Evolutionary conservation across 2,329 filamentous ascomycete genomes (phyloP).

Genomic region (Penicillium carneum): DNA sequence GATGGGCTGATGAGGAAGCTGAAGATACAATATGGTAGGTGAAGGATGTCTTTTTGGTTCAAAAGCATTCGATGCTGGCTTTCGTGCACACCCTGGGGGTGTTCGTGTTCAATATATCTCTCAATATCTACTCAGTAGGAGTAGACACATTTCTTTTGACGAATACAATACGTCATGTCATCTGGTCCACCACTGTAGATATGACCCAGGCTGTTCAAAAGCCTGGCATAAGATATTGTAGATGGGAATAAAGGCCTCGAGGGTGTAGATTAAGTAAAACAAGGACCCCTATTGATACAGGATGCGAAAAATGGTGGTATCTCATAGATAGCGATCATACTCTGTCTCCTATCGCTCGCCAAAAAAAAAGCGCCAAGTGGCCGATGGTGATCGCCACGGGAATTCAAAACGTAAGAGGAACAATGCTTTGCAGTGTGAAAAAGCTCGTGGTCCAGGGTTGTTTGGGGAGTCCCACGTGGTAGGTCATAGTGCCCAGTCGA

Average conservation of each 20-base stretch:
- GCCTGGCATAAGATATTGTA: no score
- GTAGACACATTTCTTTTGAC: background rate
- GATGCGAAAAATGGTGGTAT: constrained; percentile 36
- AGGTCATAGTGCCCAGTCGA: background rate
- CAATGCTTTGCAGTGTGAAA: background rate
- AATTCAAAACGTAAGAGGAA: constrained; percentile 22
- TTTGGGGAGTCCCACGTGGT: background rate
- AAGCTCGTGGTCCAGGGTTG: background rate
- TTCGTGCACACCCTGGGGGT: background rate
- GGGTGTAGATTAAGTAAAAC: constrained; percentile 31
- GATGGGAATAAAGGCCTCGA: constrained; percentile 5
- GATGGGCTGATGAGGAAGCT: constrained; percentile 22
- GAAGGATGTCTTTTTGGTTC: background rate
- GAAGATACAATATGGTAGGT: constrained; percentile 28
- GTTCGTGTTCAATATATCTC: background rate
- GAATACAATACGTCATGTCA: background rate
- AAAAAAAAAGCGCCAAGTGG: constrained; percentile 26
- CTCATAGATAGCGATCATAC: constrained; percentile 33
- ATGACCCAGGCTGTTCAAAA: background rate
- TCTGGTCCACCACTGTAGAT: background rate
- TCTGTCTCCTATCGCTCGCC: constrained; percentile 29
- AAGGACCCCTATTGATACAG: constrained; percentile 35
- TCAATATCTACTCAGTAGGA: background rate
- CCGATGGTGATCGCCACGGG: constrained; percentile 14
- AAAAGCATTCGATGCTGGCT: background rate